Evolutionary conservation across 169 alveolate species (phyloP), one percentile per base, ranked within the genome.

Genomic region (Besnoitia besnoiti): DNA sequence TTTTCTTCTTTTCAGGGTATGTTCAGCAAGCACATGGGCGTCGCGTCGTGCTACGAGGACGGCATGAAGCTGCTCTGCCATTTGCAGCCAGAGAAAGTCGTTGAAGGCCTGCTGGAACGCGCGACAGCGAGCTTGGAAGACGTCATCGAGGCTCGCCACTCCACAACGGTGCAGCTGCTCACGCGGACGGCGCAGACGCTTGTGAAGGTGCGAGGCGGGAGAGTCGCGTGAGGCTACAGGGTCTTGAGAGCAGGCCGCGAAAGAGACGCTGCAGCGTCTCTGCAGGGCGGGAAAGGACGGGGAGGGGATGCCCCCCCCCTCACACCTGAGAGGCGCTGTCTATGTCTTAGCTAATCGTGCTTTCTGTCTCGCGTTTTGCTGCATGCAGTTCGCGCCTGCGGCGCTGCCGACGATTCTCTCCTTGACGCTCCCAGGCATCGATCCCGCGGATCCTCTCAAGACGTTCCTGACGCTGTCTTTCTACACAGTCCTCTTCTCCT

Each of bases 371-470:
- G 80, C 21, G 21, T 67, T 37, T 7, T 1, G 10, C 21, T 42
- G 40, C 44, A n/a, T n/a, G 44, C 90, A 85, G 90, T 85, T 50
- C 75, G 76, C 73, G 40, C 85, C 92, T 8, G 16, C 76, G 35
- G 35, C 61, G 51, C 73, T 88, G 37, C 85, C 92, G 8, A 3
- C 85, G 42, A 35, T 88, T 24, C 47, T 67, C 35, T 46, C 47
- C 73, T 16, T 47, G 67, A 44, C 85, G 0, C 75, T 88, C 49
- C 85, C 79, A 37, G 92, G 92, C 47, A 40, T 88, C 75, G 85
- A 88, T 21, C 92, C 92, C 50, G 92, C 85, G 27, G 92, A 88
- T n/a, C 92, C 92, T 14, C 30, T 88, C 80, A 88, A 88, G 92
- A 67, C 92, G 5, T 46, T 88, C 40, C 47, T 67, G 44, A 67